Evolutionary conservation across 495 filamentous ascomycete species (phyloP).

Genomic region (Pseudevernia furfuracea): DNA sequence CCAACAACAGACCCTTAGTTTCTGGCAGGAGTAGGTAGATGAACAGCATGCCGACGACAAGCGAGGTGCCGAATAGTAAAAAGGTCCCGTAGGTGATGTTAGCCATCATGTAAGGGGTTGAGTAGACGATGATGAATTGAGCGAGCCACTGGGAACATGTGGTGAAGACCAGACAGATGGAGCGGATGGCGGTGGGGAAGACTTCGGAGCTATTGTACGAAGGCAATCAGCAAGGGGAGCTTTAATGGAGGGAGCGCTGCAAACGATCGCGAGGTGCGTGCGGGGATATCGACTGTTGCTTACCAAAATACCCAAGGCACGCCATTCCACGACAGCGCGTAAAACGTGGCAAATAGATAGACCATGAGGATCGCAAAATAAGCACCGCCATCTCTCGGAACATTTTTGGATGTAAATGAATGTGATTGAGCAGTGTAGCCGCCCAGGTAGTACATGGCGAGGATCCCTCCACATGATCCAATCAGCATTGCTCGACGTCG

Average conservation of each 20-base stretch:
- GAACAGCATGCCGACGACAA: conserved; percentile 22
- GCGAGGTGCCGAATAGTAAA: conserved; percentile 29
- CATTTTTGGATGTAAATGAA: conserved; percentile 16
- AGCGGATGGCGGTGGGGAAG: conserved; percentile 36
- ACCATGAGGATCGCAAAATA: conserved; percentile 30
- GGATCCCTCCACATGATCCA: conserved; percentile 60
- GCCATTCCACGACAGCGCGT: conserved; percentile 10
- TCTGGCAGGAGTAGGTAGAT: conserved; percentile 53
- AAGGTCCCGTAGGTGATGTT: conserved; percentile 34
- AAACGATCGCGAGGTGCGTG: not conserved
- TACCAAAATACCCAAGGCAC: conserved; percentile 19
- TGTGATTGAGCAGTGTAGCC: conserved; percentile 40
- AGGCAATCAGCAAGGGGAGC: not conserved
- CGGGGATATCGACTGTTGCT: not conserved
- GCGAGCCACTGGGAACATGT: conserved; percentile 48
- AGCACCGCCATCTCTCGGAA: conserved; percentile 20
- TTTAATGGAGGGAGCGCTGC: not conserved
- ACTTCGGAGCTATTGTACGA: not conserved
- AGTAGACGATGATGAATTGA: conserved; percentile 58
- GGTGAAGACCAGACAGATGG: conserved; percentile 3
- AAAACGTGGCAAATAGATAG: conserved; percentile 21
- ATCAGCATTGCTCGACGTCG: conserved; percentile 62
- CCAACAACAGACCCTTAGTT: conserved; percentile 48
- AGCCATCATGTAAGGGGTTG: conserved; percentile 52
- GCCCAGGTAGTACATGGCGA: conserved; percentile 71